These are phyloP conservation scores for Vaucheria bursata DNA, from an alignment of 352 stramenopile genomes.

Conservation along the genomic window DNA sequence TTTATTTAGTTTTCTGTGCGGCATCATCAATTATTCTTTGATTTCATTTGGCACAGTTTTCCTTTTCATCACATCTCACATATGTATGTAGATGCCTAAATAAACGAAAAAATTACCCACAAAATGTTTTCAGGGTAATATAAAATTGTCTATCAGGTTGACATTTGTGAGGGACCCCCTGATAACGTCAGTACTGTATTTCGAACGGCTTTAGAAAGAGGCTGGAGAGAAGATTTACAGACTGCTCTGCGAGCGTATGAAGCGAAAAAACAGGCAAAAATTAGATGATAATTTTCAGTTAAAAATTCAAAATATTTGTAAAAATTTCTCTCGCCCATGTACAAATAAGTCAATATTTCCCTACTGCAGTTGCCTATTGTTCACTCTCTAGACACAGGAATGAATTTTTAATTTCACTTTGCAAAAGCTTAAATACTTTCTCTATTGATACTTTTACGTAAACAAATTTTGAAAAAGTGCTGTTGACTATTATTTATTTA, in stretches of 20 bases:
- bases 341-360: too few relatives aligned
- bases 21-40: not conserved
- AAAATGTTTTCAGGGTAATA: not conserved
- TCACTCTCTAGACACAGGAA: too few relatives aligned
- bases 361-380: too few relatives aligned
- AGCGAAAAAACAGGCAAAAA: conserved; percentile 19
- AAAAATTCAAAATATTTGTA: too few relatives aligned
- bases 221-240: conserved; percentile 28
- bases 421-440: too few relatives aligned
- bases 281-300: too few relatives aligned
- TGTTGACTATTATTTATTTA: too few relatives aligned
- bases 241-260: conserved; percentile 34
- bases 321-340: too few relatives aligned
- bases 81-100: not conserved
- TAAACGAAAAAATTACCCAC: not conserved
- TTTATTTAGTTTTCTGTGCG: not conserved
- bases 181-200: conserved; percentile 35
- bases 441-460: too few relatives aligned
- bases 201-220: conserved; percentile 39
- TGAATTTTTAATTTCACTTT: too few relatives aligned
- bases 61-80: not conserved
- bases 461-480: too few relatives aligned
- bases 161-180: conserved; percentile 32
- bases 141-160: not conserved
- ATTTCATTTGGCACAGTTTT: not conserved